Percentiles rank a stretch among this genome's conserved stretches.
Evolutionary conservation across 441 rosid genomes (phyloP).

Genomic region (Pelargonium citronellum): DNA sequence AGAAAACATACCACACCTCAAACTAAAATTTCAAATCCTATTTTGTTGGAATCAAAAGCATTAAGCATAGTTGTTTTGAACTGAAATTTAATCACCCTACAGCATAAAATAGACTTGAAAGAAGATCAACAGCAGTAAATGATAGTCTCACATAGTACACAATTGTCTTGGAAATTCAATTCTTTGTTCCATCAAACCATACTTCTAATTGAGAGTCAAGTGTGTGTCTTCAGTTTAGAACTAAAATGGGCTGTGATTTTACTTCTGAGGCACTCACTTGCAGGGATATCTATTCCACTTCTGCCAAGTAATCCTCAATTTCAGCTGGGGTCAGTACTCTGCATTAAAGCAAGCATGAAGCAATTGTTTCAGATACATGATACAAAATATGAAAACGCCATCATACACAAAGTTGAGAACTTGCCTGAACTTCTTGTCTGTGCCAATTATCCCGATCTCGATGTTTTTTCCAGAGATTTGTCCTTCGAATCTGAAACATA

Average conservation of each 20-base stretch:
- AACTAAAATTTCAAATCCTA: too few relatives aligned
- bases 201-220: neutral
- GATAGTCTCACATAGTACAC: neutral
- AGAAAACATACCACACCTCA: too few relatives aligned
- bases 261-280: too few relatives aligned
- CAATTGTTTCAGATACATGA: neutral
- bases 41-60: neutral
- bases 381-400: neutral
- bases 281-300: constrained; percentile 51
- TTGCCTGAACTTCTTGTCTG: constrained; percentile 86
- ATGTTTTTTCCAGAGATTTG: constrained; percentile 92
- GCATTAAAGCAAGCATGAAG: constrained; percentile 18
- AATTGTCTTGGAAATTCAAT: neutral
- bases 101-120: neutral
- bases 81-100: neutral
- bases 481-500: constrained; percentile 71
- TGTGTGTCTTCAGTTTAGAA: neutral
- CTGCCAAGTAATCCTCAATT: constrained; percentile 72
- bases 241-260: neutral
- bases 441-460: constrained; percentile 84
- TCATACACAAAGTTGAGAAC: neutral
- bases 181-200: neutral
- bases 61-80: neutral
- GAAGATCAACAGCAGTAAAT: neutral
- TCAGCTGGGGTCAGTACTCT: constrained; percentile 78